Percentiles rank a stretch among this genome's conserved stretches.
phyloP scores from a whole-genome alignment of 129 eudicot species.

The Logfia minima region DNA sequence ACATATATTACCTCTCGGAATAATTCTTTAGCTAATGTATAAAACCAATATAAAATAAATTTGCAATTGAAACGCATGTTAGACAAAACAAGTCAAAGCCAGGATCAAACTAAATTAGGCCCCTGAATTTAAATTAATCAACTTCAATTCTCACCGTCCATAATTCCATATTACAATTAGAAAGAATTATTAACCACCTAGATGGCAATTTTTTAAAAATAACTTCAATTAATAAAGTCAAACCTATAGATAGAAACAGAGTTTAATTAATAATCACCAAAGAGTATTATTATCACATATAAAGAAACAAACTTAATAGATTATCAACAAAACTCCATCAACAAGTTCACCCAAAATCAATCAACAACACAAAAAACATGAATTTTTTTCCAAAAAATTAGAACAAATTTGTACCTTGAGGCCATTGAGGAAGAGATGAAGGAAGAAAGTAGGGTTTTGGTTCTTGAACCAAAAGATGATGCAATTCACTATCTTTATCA shows the following conservation, averaged over 20 bases:
- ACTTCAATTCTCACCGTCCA: neutral
- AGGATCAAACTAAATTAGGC: conserved; percentile 15
- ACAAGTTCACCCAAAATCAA: conserved; percentile 2
- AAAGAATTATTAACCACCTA: neutral
- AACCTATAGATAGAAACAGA: conserved; percentile 8
- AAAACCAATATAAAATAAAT: neutral
- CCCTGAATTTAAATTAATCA: neutral
- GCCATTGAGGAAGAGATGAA: conserved; percentile 84
- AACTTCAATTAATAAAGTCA: conserved; percentile 9
- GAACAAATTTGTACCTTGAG: conserved; percentile 53
- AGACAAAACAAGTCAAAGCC: conserved; percentile 11
- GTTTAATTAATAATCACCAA: neutral
- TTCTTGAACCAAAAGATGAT: conserved; percentile 22
- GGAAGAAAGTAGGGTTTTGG: conserved; percentile 64
- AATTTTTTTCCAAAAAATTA: neutral
- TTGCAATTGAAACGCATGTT: neutral
- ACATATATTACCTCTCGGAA: neutral
- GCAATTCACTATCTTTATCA: conserved; percentile 39
- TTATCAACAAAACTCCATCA: conserved; percentile 17
- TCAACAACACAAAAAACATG: neutral
- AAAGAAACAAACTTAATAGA: neutral
- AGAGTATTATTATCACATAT: neutral
- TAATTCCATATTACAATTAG: neutral
- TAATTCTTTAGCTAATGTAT: neutral
- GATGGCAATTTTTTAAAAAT: neutral